Evolutionary conservation across 257 asterid species (phyloP), one percentile per base, ranked within the genome.

Genomic region (Solanum peruvianum): DNA sequence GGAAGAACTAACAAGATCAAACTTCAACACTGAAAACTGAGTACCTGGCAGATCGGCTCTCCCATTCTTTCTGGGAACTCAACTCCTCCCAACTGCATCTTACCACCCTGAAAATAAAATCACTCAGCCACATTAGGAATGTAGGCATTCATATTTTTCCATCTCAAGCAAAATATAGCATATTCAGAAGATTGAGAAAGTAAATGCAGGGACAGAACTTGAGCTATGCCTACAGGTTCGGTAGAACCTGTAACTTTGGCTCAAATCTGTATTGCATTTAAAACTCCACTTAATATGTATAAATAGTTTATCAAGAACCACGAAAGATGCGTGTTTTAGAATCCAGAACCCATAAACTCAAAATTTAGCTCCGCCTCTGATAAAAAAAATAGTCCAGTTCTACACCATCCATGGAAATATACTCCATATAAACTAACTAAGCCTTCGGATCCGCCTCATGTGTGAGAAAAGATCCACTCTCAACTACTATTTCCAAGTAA

Each of bases 11-110:
- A 31, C 29, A 85, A 27, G 41, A 85, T 44, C 87, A 85, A 69
- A 66, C 82, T 41, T 85, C 45, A 83, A 21, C 47, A 85, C 47
- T 69, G 13, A 69, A 77, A 85, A 45, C 72, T 67, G 83, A 76
- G 83, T 90, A 96, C 99, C 98, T 95, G 98, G 87, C 99, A 96
- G 12, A 92, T 88, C 78, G 94, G 97, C 89, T 95, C 97, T 91
- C 98, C 98, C 66, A 90, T 88, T 89, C 99, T 91, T 92, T 96
- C 99, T 0, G 99, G 99, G 89, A 92, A 94, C 85, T 93, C 97
- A 81, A 88, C 92, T 44, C 87, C 89, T 89, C 89, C 94, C 89
- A 92, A 87, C 90, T 91, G 94, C 82, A 89, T 85, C 66, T 88
- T 88, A 60, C 87, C 93, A 82, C 42, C 89, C 89, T 87, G 87